Percentiles rank a stretch among this genome's conserved stretches.
Evolutionary conservation across 179 eudicot genomes (phyloP).

Genomic region (Patellifolia procumbens): DNA sequence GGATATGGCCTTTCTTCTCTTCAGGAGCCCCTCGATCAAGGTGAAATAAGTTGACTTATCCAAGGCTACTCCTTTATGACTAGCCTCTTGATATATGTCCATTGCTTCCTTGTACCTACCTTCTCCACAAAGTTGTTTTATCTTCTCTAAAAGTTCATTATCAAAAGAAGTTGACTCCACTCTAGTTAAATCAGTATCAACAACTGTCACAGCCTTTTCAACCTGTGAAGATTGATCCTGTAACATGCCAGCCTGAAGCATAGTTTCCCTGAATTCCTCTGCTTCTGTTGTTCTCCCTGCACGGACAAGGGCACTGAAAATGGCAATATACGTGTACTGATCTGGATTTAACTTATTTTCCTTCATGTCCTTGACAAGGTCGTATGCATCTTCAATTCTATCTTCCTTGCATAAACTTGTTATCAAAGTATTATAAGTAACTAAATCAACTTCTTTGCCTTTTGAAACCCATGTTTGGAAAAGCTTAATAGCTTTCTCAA

Average conservation of each 20-base stretch:
- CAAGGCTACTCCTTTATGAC: slow-evolving; percentile 44
- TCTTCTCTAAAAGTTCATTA: slow-evolving; percentile 49
- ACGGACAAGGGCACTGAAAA: slow-evolving; percentile 50
- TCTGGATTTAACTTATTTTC: slow-evolving; percentile 63
- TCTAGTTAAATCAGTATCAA: slow-evolving; percentile 17
- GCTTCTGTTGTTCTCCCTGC: slow-evolving; percentile 62
- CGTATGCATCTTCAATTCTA: slow-evolving; percentile 61
- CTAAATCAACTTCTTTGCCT: slow-evolving; percentile 65
- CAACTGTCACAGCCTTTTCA: slow-evolving; percentile 31
- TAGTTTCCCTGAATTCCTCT: slow-evolving; percentile 46
- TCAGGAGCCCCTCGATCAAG: slow-evolving; percentile 70
- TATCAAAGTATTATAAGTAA: slow-evolving; percentile 73
- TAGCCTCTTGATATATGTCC: slow-evolving; percentile 50
- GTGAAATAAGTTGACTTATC: slow-evolving; percentile 53
- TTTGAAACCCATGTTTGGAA: slow-evolving; percentile 64
- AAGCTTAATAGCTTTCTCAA: slow-evolving; percentile 69
- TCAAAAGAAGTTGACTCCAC: slow-evolving; percentile 40
- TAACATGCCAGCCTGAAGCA: slow-evolving; percentile 35
- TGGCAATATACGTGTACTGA: slow-evolving; percentile 53
- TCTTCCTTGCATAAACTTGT: slow-evolving; percentile 63
- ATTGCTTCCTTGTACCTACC: slow-evolving; percentile 71
- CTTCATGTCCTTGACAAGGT: slow-evolving; percentile 60
- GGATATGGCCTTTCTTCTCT: slow-evolving; percentile 44
- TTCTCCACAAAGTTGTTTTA: slow-evolving; percentile 51
- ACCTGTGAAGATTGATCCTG: slow-evolving; percentile 20